These are phyloP conservation scores for Cercophora samala DNA, from an alignment of 495 filamentous ascomycete species.

Conservation along the genomic window DNA sequence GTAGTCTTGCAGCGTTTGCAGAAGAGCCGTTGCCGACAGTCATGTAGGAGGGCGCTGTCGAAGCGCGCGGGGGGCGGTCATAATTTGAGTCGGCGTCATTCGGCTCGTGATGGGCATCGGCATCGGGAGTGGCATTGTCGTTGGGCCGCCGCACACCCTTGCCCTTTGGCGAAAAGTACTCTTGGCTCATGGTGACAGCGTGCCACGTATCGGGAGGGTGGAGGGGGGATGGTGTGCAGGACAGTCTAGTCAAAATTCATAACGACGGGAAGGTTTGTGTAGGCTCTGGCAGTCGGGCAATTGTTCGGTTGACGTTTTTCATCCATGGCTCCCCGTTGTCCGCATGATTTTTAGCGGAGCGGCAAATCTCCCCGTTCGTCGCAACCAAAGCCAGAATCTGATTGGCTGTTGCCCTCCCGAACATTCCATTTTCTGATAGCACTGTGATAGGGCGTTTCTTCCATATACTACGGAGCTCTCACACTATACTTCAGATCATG, in stretches of 20 bases:
- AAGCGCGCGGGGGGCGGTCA: conserved; percentile 5
- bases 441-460: neutral
- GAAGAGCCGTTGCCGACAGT: conserved; percentile 81
- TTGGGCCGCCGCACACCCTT: conserved; percentile 19
- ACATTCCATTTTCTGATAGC: neutral
- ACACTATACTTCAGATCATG: neutral
- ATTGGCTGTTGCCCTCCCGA: conserved; percentile 20
- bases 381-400: neutral
- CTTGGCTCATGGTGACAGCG: conserved; percentile 62
- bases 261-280: neutral
- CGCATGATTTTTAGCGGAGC: conserved; percentile 28
- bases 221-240: conserved; percentile 11
- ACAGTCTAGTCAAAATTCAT: neutral
- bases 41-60: conserved; percentile 64
- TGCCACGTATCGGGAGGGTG: conserved; percentile 3
- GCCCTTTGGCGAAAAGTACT: conserved; percentile 54
- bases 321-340: conserved; percentile 9
- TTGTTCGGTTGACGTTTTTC: conserved; percentile 9
- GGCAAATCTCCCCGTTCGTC: conserved; percentile 26
- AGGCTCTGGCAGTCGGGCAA: conserved; percentile 5
- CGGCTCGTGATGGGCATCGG: conserved; percentile 24
- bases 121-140: conserved; percentile 14
- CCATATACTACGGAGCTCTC: neutral
- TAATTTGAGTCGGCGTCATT: conserved; percentile 19
- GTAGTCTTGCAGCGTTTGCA: conserved; percentile 64